Base-by-base conservation (phyloP, 805 yeast species). In the Kazachstania kunashirensis region DNA sequence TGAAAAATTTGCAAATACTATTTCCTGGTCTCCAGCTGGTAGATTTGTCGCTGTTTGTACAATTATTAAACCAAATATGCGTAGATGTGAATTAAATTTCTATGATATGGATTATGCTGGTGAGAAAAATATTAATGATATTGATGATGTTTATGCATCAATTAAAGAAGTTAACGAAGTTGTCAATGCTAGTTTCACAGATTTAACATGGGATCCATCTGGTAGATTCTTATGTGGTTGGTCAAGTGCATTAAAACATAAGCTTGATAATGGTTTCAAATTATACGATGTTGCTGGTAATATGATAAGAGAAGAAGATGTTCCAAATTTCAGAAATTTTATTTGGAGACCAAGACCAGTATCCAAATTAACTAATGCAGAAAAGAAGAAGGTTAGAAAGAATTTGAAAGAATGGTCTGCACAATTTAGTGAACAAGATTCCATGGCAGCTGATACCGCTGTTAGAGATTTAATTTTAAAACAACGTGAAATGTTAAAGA, bases 301-400 rank as follows among this genome's bases (percentile, higher is more conserved):
- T 47, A 48, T 77, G 46, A 61, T 84, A 42, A 77, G 79, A 49
- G 92, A 83, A 50, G 95, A 88, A 54, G 61, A 71, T 17, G 61
- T 84, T 43, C 92, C 84, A 51, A 82, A 79, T 38, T 85, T 92
- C 74, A 83, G 78, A 65, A 88, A 83, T 44, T 84, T 89, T 53
- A 68, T 75, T 44, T 92, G 99, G 99, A 83, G 99, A 70, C 97
- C 97, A 53, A 79, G 98, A 67, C 98, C 98, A 35, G 75, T 73
- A 14, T 71, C 86, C 2, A 62, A 79, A 46, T 74, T 92, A 56
- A 68, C 78, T 43, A 76, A 79, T 51, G 80, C 76, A 47, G 94
- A 84, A 61, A 76, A 76, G 68, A 84, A 85, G 80, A 81, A 79
- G 71, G 85, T 92, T 45, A 75, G 84, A 68, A 83, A 84, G 81